phyloP scores from a whole-genome alignment of 108 stramenopile genomes.

The Cylindrotheca closterium region DNA sequence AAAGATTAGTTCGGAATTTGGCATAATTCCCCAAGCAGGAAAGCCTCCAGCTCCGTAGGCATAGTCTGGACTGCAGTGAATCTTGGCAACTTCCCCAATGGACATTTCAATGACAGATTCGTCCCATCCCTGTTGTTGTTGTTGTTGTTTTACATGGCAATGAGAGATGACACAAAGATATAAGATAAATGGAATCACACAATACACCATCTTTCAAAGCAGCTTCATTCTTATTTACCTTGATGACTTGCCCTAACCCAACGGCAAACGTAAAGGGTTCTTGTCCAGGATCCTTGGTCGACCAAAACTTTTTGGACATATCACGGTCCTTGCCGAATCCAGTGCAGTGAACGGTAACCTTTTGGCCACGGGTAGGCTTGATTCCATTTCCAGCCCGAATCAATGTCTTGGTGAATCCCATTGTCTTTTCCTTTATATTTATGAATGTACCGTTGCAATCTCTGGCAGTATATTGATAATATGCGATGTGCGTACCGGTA shows the following conservation, averaged over 20 bases:
- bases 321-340: constrained; percentile 90
- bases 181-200: too few species aligned
- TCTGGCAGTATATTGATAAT: too few species aligned
- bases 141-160: too few species aligned
- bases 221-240: too few species aligned
- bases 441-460: too few species aligned
- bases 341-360: constrained; percentile 91
- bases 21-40: constrained; percentile 90
- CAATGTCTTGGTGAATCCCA: constrained; percentile 85
- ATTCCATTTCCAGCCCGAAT: constrained; percentile 59
- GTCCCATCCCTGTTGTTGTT: too few species aligned
- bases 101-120: constrained; percentile 82
- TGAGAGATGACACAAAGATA: too few species aligned
- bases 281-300: constrained; percentile 93
- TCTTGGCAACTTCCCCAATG: constrained; percentile 82
- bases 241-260: constrained; percentile 75
- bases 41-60: constrained; percentile 87
- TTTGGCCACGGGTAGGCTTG: constrained; percentile 66
- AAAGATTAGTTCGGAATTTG: constrained; percentile 70
- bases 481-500: too few species aligned
- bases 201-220: too few species aligned
- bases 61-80: constrained; percentile 91
- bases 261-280: constrained; percentile 83
- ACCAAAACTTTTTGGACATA: constrained; percentile 85
- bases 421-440: constrained; percentile 16